These are phyloP conservation scores for Hyaloscypha bicolor DNA, from an alignment of 495 filamentous ascomycete genomes.

Conservation along the genomic window DNA sequence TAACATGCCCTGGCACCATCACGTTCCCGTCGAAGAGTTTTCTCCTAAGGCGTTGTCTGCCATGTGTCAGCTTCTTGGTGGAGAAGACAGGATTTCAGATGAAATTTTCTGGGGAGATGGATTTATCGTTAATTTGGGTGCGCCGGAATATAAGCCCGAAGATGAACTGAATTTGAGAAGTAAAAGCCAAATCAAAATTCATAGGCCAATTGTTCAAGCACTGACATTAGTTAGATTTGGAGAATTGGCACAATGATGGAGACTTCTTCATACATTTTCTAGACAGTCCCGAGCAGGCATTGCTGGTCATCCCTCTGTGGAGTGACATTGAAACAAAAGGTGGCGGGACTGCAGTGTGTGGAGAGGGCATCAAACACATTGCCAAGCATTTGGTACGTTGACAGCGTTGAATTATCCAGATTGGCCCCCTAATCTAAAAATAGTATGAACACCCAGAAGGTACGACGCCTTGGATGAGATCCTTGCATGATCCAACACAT, in stretches of 20 bases:
- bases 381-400: constrained; percentile 52
- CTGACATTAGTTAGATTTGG: constrained; percentile 40
- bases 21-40: constrained; percentile 57
- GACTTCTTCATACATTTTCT: constrained; percentile 79
- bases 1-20: constrained; percentile 65
- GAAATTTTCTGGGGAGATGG: too few species aligned
- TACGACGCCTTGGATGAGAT: constrained; percentile 64
- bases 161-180: constrained; percentile 43
- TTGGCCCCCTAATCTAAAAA: neutral
- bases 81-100: constrained; percentile 57
- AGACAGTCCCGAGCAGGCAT: constrained; percentile 71
- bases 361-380: constrained; percentile 57
- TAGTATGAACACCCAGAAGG: constrained; percentile 66
- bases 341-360: constrained; percentile 70
- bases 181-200: neutral
- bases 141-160: constrained; percentile 52
- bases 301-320: constrained; percentile 72
- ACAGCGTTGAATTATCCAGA: neutral
- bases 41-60: constrained; percentile 70
- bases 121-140: constrained; percentile 77
- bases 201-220: neutral
- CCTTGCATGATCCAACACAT: constrained; percentile 45
- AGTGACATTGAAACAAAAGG: constrained; percentile 62
- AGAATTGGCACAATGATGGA: constrained; percentile 74
- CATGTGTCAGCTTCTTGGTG: constrained; percentile 71